Base-by-base conservation (phyloP, 345 rosid species). In the Brassica juncea region DNA sequence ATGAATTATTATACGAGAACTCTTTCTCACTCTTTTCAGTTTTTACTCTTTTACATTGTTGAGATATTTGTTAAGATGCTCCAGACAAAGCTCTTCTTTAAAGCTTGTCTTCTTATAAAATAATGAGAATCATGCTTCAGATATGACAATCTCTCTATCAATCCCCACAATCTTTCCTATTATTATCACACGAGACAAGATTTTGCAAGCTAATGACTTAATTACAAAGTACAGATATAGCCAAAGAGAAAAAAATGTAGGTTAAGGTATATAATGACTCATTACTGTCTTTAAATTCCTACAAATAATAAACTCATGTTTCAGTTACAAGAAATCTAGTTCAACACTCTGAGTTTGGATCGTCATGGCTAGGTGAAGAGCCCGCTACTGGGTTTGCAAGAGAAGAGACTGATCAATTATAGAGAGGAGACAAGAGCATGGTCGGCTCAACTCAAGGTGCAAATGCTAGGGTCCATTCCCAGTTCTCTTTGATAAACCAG, bases 71-170 rank as follows among this genome's bases (percentile, higher is more conserved):
- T 47, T 47, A 12, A 47, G 55, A 47, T 47, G 55, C 55, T 47
- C 25, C 35, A 32, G 49, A 10, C 66, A 57, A 57, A 19, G 52
- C 66, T 71, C 55, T 71, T 71, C 42, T 35, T 3, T 14, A 39
- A 39, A 28, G 31, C 54, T 42, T 27, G 59, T 25, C 39, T 2
- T 37, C 68, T 60, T 39, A 14, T 44, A 1, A 11, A 59, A 25
- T 39, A 63, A 63, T 65, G 70, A 31, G 63, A 74, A 47, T 49
- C 70, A 64, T 49, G 52, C 63, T 49, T 49, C 54, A 64, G 63
- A 62, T 70, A 74, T 32, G 49, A 52, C 32, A 49, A 19, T 63
- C 61, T 47, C 31, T 62, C 31, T 62, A 19, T 62, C 32, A 61
- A 14, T 27, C 21, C 66, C 42, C 57, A 61, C 42, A 72, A 42